Evolutionary conservation across 2,329 filamentous ascomycete species (phyloP), one percentile per base, ranked within the genome.

Genomic region (Tolypocladium album): DNA sequence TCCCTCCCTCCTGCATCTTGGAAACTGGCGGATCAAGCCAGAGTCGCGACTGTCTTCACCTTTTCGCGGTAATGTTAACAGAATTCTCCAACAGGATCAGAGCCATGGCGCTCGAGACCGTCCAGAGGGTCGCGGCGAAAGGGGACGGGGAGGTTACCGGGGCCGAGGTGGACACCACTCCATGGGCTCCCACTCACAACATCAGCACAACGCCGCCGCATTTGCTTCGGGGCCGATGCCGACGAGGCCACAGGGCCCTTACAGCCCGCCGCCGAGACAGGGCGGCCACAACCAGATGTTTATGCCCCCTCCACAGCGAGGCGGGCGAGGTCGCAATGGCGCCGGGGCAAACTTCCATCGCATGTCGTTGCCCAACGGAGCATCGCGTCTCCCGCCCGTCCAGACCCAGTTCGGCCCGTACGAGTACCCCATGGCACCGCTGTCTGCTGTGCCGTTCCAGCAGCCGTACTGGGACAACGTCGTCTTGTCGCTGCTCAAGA

Each of bases 381-480:
- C 68, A 52, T 61, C 69, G 43, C 71, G 75, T 40, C 67, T 76
- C 45, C 70, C 74, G 39, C 69, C 71, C 50, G 70, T 75, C 15
- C 75, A 75, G 64, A 67, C 71, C 38, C 70, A 72, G 59, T 73
- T 70, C 59, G 60, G 66, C 38, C 60, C 72, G 22, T 75, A 73
- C 57, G 77, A 79, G 38, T 80, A 75, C 61, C 63, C 71, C 4
- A 70, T 76, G 62, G 68, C 71, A 13, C 70, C 82, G 24, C 70
- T 77, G 68, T 66, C 70, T 31, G 69, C 70, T 40, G 65, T 74
- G 58, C 66, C 71, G 22, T 72, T 69, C 63, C 71, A 71, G 55
- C 67, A 68, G 52, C 83, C 69, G 6, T 82, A 83, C 84, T 68
- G 81, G 78, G 63, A 82, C 67, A 86, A 87, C 69, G 65, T 73